Base-by-base conservation (phyloP, 192 early-diverging fungal species). In the Funneliformis geosporum region DNA sequence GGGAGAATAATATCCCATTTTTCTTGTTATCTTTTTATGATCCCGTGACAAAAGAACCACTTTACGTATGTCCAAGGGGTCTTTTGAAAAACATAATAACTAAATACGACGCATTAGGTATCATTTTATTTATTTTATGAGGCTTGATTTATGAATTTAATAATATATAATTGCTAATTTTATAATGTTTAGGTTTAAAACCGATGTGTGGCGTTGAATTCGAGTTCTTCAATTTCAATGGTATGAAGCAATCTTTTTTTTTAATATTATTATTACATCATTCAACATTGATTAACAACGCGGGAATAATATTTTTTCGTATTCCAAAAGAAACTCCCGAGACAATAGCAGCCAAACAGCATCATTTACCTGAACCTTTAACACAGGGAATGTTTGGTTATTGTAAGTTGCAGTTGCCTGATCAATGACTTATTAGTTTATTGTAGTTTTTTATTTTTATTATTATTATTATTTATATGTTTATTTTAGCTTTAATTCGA, bases 351-450 rank as follows among this genome's bases (percentile, higher is more conserved):
- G 84, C 72, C 61, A 94, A 96, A 82, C 80, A 88, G 11, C 89
- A 93, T 65, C 80, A 84, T 16, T 77, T 83, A 0, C 83, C 92
- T 21, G 59, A 70, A 2, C 90, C 92, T 28, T 77, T 96, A 4
- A 94, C 94, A 6, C 86, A 86, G 5, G 94, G 94, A 14, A 96
- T 95, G 93, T 93, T 93, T 83, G 94, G 94, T 46, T 96, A 96
- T 78, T 91, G 89, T 18, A 64, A 64, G 62, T 11, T 10, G 4
- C 10, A 16, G 18, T 59, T 59, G 50, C 10, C 18, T 59, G 33
- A 33, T 33, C 2, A 0, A 33, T 33, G 33, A 33, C 33, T 33
- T 33, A 33, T 33, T 33, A 2, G 18, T 16, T 55, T 55, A 6
- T 7, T 55, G 21, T 6, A 21, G 7, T 5, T 55, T 21, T 44